A percentile compares a stretch with the other conserved stretches of the same genome.
These are phyloP conservation scores for Handroanthus guayacan DNA, from an alignment of 257 asterid genomes.

Conservation along the genomic window DNA sequence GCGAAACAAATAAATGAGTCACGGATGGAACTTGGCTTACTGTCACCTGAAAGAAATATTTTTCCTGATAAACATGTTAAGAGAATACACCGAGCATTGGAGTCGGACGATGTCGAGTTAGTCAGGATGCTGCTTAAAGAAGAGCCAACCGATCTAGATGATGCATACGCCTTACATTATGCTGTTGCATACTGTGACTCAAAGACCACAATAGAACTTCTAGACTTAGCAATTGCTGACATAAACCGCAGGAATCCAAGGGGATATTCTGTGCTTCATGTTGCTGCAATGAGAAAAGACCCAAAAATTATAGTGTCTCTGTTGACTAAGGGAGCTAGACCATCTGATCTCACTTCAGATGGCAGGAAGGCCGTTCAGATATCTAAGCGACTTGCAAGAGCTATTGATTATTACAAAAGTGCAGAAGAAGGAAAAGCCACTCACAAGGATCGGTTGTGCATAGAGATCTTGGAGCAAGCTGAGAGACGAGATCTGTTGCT, in stretches of 20 bases:
- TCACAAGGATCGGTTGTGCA: slow-evolving; percentile 83
- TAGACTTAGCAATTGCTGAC: slow-evolving; percentile 89
- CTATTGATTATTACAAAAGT: slow-evolving; percentile 62
- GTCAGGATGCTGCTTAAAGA: slow-evolving; percentile 90
- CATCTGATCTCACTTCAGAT: slow-evolving; percentile 88
- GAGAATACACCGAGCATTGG: slow-evolving; percentile 93
- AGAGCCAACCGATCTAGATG: slow-evolving; percentile 81
- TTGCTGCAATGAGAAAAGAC: slow-evolving; percentile 95
- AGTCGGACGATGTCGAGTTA: slow-evolving; percentile 93
- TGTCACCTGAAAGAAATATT: slow-evolving; percentile 48
- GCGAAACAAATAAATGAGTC: slow-evolving; percentile 64
- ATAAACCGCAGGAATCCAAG: slow-evolving; percentile 78
- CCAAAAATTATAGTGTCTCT: slow-evolving; percentile 90
- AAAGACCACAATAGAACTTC: slow-evolving; percentile 90
- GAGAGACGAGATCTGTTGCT: slow-evolving; percentile 88
- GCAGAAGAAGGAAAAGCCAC: slow-evolving; percentile 80
- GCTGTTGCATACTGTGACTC: slow-evolving; percentile 97
- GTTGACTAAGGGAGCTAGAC: slow-evolving; percentile 92
- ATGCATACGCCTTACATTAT: slow-evolving; percentile 87
- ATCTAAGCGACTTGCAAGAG: slow-evolving; percentile 85
- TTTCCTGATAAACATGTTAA: slow-evolving; percentile 84
- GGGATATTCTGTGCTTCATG: slow-evolving; percentile 93
- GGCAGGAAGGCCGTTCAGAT: slow-evolving; percentile 96
- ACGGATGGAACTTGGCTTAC: slow-evolving; percentile 63
- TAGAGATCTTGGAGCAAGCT: slow-evolving; percentile 96